A percentile compares a stretch with the other conserved stretches of the same genome.
These are phyloP conservation scores for Polychytrium aggregatum DNA, from an alignment of 192 early-diverging fungal species.

Conservation along the genomic window DNA sequence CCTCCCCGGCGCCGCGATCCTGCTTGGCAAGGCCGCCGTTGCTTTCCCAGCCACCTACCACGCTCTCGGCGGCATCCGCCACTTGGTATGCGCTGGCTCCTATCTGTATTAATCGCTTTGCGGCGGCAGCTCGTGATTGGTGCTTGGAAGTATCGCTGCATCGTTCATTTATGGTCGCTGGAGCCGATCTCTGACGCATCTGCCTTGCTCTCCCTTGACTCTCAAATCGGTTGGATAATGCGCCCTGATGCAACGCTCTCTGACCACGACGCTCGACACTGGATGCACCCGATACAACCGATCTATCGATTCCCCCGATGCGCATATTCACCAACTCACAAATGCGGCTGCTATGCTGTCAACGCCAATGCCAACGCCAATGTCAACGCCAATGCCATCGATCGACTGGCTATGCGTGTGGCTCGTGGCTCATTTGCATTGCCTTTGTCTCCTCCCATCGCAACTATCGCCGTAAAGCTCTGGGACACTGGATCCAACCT, in stretches of 20 bases:
- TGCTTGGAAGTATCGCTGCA: conserved; percentile 2
- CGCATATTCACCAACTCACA: no score
- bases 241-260: background rate
- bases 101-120: no score
- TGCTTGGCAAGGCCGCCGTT: conserved; percentile 62
- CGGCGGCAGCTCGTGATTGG: no score
- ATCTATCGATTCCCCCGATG: no score
- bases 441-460: background rate
- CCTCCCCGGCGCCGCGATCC: conserved; percentile 50
- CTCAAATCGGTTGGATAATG: background rate
- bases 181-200: background rate
- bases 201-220: background rate
- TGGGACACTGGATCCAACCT: conserved; percentile 74
- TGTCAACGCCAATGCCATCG: no score
- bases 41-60: conserved; percentile 72
- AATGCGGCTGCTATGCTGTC: no score
- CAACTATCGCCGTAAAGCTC: conserved; percentile 35
- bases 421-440: background rate
- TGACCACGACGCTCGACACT: no score
- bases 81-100: no score
- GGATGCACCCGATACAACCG: no score
- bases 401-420: background rate
- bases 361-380: no score
- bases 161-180: background rate
- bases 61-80: conserved; percentile 73